phyloP scores from a whole-genome alignment of 768 basidiomycete genomes.

The Leccinellum luteum region DNA sequence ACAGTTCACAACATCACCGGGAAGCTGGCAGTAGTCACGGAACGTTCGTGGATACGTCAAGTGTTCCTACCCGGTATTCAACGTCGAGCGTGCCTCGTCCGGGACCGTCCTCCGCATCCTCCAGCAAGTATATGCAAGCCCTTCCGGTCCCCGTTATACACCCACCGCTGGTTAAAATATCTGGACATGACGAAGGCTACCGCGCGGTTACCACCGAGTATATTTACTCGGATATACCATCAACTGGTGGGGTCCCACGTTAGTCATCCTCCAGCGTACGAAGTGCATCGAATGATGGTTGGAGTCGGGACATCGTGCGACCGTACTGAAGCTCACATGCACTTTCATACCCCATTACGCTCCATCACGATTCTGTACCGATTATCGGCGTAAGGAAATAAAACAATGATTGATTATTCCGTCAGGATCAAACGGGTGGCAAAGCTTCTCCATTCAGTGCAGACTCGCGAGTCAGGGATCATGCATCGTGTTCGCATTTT shows the following conservation, averaged over 20 bases:
- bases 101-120: neutral
- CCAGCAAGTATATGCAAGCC: neutral
- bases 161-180: neutral
- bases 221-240: slow-evolving; percentile 37
- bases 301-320: slow-evolving; percentile 37
- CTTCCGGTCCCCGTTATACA: neutral
- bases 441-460: neutral
- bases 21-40: slow-evolving; percentile 36
- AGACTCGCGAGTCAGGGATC: too few species aligned
- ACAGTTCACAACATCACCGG: slow-evolving; percentile 23
- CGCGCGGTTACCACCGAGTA: slow-evolving; percentile 18
- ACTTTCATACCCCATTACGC: neutral
- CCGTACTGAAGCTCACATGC: slow-evolving; percentile 1
- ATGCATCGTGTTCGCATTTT: neutral
- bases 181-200: neutral
- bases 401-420: neutral
- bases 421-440: neutral
- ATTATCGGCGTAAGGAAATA: neutral
- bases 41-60: slow-evolving; percentile 21
- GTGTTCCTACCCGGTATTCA: neutral
- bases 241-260: neutral
- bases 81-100: neutral
- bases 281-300: slow-evolving; percentile 32
- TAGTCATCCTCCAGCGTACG: neutral
- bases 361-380: neutral